Evolutionary conservation across 768 basidiomycete species (phyloP), one percentile per base, ranked within the genome.

Genomic region (Trametes cingulata): DNA sequence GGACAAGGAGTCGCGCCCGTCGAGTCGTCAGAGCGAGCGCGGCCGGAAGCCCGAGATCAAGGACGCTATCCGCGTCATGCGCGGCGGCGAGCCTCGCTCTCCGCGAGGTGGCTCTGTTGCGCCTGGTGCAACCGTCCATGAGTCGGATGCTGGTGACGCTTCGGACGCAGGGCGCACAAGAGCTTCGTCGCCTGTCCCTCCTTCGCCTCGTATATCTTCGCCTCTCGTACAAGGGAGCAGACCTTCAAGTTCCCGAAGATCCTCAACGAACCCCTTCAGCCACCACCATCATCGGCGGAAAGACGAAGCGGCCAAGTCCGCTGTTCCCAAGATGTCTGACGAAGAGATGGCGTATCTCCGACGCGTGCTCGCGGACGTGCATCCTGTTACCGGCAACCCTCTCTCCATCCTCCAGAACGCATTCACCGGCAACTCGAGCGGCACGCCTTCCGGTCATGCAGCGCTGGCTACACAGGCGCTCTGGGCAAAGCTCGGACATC

Each of bases 261-360:
- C 57, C 25, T 63, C 58, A 0, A 37, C 58, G 19, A 60, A 59
- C 22, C 58, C 58, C 1, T 59, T 63, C 54, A 52, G 47, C 50
- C 55, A 39, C 20, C 62, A 62, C 40, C 35, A 50, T 41, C 47
- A 42, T 36, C 41, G 46, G 2, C 42, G 53, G 22, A 52, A 61
- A 37, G 42, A 54, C 12, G 84, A 78, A 56, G 52, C 61, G 13
- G 36, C 66, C 6, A 76, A 74, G 42, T 79, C 79, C 0, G 83
- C 82, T 58, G 75, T 78, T 0, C 84, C 83, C 0, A 87, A 85
- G 70, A 79, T 81, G 4, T 75, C 80, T 1, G 61, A 77, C 15
- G 82, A 83, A 41, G 86, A 93, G 65, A 72, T 80, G 3, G 85
- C 82, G 50, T 92, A 91, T 69, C 77, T 92, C 14, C 83, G 85